phyloP scores from a whole-genome alignment of 352 stramenopile genomes.

The Globisporangium mamillatum region DNA sequence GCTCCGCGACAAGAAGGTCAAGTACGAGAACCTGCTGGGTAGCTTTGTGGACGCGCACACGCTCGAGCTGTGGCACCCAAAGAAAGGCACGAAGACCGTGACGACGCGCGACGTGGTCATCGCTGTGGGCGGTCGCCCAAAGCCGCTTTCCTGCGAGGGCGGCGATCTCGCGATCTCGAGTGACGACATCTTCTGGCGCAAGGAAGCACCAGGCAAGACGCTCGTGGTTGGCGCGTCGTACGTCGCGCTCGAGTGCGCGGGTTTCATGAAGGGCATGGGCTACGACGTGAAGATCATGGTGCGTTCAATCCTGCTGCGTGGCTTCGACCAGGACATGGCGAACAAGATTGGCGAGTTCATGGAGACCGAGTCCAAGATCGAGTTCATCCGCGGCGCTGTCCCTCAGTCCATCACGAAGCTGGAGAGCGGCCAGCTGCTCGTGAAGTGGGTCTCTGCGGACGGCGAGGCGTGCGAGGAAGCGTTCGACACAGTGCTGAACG shows the following conservation, averaged over 20 bases:
- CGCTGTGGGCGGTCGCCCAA: slow-evolving; percentile 93
- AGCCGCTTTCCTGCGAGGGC: slow-evolving; percentile 83
- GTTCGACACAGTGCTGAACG: slow-evolving; percentile 97
- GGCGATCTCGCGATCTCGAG: slow-evolving; percentile 93
- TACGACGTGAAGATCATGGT: slow-evolving; percentile 97
- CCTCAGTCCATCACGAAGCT: slow-evolving; percentile 92
- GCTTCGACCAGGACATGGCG: slow-evolving; percentile 97
- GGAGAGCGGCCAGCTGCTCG: slow-evolving; percentile 72
- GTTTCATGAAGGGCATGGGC: slow-evolving; percentile 95
- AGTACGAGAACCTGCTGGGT: slow-evolving; percentile 93
- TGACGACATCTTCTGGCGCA: slow-evolving; percentile 85
- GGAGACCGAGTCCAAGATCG: slow-evolving; percentile 85
- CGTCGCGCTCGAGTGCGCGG: slow-evolving; percentile 97
- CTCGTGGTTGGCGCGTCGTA: slow-evolving; percentile 97
- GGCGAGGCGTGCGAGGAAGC: slow-evolving; percentile 64
- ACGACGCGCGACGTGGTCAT: slow-evolving; percentile 94
- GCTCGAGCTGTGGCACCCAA: slow-evolving; percentile 87
- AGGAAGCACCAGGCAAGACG: slow-evolving; percentile 92
- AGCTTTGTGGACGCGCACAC: slow-evolving; percentile 94
- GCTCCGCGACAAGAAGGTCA: slow-evolving; percentile 93
- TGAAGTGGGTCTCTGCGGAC: slow-evolving; percentile 75
- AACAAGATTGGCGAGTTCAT: slow-evolving; percentile 93
- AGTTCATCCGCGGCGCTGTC: slow-evolving; percentile 91
- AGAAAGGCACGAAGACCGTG: slow-evolving; percentile 87
- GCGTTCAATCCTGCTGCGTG: slow-evolving; percentile 95